Evolutionary conservation across 129 eudicot genomes (phyloP), one percentile per base, ranked within the genome.

Genomic region (Tagetes erecta): DNA sequence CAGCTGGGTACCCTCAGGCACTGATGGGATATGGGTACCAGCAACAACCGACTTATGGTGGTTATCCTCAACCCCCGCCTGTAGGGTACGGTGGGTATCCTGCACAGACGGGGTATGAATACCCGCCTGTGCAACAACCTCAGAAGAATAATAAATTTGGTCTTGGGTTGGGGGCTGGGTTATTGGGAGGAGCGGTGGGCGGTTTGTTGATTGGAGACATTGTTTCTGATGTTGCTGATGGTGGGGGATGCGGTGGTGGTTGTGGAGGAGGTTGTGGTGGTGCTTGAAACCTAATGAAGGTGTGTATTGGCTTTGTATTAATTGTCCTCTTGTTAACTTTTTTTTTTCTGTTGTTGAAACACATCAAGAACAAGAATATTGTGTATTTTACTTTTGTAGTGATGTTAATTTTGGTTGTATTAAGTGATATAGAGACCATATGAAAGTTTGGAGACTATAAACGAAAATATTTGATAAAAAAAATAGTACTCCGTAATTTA

Each of bases 101-200:
- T 74, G 75, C 39, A 60, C 81, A 38, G 80, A 80, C 46, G 2
- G 39, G 10, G 36, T 58, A 63, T 49, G 86, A 86, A 9, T 86
- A 86, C 64, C 85, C 67, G 8, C 86, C 83, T 34, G 85, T 72
- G 10, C 27, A 20, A 4, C 83, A 83, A 77, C 71, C 91, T 7
- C 74, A 80, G 38, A 87, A 85, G 88, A 90, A 87, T 35, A 80
- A 40, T 50, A 84, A 84, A 9, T 78, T 85, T 11, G 92, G 90
- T 30, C 46, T 90, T 85, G 96, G 96, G 0, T 70, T 90, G 66
- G 96, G 96, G 38, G 96, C 96, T 6, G 92, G 92, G 34, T 45
- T 90, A 72, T 12, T 90, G 30, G 93, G 96, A 6, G 96, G 96
- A 40, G 92, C 96, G 0, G 71, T 90, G 56, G 96, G 90, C 6